Conservation (phyloP, 441 rosid genomes). For the Bocquillonia castaneifolia region DNA sequence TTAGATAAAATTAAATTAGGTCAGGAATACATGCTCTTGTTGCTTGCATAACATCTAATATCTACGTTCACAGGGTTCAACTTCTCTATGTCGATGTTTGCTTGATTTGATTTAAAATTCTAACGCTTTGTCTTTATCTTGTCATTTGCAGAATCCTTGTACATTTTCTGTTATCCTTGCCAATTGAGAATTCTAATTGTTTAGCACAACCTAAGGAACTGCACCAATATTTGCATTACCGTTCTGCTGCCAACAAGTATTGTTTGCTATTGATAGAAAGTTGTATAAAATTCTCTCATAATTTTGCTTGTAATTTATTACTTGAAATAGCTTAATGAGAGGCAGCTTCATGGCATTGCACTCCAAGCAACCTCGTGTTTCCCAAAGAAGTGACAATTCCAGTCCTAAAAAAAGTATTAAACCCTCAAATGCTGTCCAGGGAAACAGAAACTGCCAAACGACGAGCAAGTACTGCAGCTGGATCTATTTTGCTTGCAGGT, state of each 20-base stretch:
- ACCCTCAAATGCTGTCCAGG: not conserved
- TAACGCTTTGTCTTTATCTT: not conserved
- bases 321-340: slow-evolving; percentile 41
- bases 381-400: not conserved
- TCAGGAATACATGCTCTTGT: not conserved
- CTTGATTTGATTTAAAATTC: not conserved
- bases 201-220: slow-evolving; percentile 21
- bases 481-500: not conserved
- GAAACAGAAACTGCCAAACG: not conserved
- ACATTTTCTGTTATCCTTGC: slow-evolving; percentile 32
- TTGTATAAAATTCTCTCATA: slow-evolving; percentile 34
- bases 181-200: slow-evolving; percentile 26
- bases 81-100: not conserved
- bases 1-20: not conserved
- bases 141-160: slow-evolving; percentile 38
- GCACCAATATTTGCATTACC: slow-evolving; percentile 4
- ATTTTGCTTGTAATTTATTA: slow-evolving; percentile 46
- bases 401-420: not conserved
- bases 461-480: not conserved
- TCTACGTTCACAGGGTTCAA: no score
- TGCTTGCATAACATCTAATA: not conserved
- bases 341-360: slow-evolving; percentile 28
- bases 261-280: slow-evolving; percentile 22
- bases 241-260: slow-evolving; percentile 12
- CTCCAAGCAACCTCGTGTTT: not conserved